A percentile compares a stretch with the other conserved stretches of the same genome.
Conservation (phyloP, 371 early-diverging fungal species). For the Choanephora cucurbitarum region DNA sequence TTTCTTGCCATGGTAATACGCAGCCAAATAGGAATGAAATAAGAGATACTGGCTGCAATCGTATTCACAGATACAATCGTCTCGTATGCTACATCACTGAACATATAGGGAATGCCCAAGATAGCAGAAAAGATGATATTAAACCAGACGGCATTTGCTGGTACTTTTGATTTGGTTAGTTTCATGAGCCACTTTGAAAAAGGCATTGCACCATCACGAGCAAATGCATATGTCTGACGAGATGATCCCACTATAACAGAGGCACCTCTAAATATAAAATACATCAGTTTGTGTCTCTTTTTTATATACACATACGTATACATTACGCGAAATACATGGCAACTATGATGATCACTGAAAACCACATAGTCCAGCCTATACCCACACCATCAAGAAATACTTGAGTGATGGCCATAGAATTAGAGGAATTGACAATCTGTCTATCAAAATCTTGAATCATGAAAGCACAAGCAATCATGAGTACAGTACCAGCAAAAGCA, state of each 20-base stretch:
- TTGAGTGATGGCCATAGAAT: conserved; percentile 42
- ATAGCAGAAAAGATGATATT: conserved; percentile 48
- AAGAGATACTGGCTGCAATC: conserved; percentile 70
- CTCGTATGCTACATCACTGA: conserved; percentile 51
- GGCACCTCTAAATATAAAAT: conserved; percentile 29
- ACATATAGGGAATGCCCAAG: conserved; percentile 46
- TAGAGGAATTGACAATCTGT: conserved; percentile 48
- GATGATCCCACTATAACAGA: conserved; percentile 57
- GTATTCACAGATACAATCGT: conserved; percentile 73
- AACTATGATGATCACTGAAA: conserved; percentile 52
- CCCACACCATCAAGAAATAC: conserved; percentile 53
- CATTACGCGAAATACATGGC: conserved; percentile 55
- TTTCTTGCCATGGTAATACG: conserved; percentile 50
- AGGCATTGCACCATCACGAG: conserved; percentile 63
- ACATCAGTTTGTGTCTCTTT: not conserved
- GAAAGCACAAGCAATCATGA: conserved; percentile 60
- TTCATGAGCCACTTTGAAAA: conserved; percentile 38
- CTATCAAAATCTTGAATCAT: conserved; percentile 59
- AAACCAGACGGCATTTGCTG: conserved; percentile 55
- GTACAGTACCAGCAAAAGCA: conserved; percentile 54
- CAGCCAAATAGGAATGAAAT: conserved; percentile 66
- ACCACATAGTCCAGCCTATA: conserved; percentile 41
- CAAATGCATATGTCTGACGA: conserved; percentile 66
- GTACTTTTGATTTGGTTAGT: conserved; percentile 32
- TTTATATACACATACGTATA: not conserved